These are phyloP conservation scores for Picea sitchensis DNA, from an alignment of 75 land plant species.

Conservation along the genomic window DNA sequence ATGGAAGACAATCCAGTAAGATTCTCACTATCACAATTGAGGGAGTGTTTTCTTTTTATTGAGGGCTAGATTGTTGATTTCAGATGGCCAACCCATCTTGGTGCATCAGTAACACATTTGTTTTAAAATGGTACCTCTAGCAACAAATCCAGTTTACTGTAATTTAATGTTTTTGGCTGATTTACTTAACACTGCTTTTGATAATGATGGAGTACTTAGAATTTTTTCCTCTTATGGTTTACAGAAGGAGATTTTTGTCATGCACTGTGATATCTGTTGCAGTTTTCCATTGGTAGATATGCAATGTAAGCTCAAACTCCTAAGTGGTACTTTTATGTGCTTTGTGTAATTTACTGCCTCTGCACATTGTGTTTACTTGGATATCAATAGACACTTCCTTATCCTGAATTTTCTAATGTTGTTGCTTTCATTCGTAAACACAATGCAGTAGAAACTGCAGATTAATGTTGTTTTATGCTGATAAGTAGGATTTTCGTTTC, in stretches of 20 bases:
- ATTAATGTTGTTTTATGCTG: not conserved
- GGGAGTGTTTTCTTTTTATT: not conserved
- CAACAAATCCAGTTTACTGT: not conserved
- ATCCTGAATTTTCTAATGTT: not conserved
- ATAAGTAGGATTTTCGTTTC: not conserved
- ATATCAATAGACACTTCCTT: not conserved
- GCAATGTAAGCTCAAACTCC: slow-evolving; percentile 31
- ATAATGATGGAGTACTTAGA: not conserved
- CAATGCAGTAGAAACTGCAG: too few species aligned
- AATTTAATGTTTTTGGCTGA: not conserved
- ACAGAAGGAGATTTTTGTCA: slow-evolving; percentile 43
- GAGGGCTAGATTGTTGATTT: not conserved
- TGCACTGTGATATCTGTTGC: slow-evolving; percentile 60
- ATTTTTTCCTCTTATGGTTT: slow-evolving; percentile 5
- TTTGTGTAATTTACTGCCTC: not conserved
- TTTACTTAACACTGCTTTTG: slow-evolving; percentile 2
- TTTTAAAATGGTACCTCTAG: not conserved
- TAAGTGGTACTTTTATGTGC: not conserved
- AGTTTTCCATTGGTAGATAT: slow-evolving; percentile 50
- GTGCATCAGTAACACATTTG: not conserved
- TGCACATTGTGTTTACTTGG: not conserved
- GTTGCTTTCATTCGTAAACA: not conserved
- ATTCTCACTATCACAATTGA: not conserved
- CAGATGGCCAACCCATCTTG: not conserved
- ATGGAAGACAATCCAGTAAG: slow-evolving; percentile 49